These are phyloP conservation scores for Plenodomus lindquistii DNA, from an alignment of 2,329 filamentous ascomycete species.

Conservation along the genomic window DNA sequence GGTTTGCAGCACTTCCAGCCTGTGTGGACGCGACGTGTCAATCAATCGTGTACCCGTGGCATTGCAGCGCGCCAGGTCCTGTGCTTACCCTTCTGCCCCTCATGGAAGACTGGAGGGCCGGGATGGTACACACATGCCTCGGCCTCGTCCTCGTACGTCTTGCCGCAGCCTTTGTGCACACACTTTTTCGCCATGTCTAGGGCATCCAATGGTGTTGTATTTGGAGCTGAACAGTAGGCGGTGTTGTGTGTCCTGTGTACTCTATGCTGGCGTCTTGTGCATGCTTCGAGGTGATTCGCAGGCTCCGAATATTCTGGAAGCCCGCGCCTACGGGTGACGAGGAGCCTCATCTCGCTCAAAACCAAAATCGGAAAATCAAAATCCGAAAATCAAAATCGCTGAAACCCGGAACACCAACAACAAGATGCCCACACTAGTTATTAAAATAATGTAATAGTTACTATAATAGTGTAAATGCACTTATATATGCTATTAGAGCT, in stretches of 20 bases:
- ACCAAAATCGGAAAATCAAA: too few relatives aligned
- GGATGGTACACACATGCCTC: slow-evolving; percentile 92
- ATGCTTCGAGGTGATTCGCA: slow-evolving; percentile 18
- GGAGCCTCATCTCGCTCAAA: too few relatives aligned
- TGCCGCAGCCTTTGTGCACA: slow-evolving; percentile 94
- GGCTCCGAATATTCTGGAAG: slow-evolving; percentile 44
- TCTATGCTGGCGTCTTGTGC: slow-evolving; percentile 8
- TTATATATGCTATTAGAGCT: too few relatives aligned
- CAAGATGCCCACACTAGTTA: too few relatives aligned
- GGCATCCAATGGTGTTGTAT: background rate
- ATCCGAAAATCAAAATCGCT: too few relatives aligned
- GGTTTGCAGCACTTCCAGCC: slow-evolving; percentile 99
- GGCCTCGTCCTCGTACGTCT: slow-evolving; percentile 77
- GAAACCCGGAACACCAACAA: too few relatives aligned
- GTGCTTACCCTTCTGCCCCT: slow-evolving; percentile 87
- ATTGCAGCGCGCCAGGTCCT: slow-evolving; percentile 1
- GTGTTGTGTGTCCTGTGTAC: too few relatives aligned
- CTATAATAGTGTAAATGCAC: too few relatives aligned
- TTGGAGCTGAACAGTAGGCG: too few relatives aligned
- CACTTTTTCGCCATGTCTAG: slow-evolving; percentile 76
- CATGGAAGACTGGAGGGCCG: slow-evolving; percentile 88
- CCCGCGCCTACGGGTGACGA: background rate
- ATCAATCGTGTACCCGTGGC: background rate
- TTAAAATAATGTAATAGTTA: too few relatives aligned
- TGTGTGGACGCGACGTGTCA: slow-evolving; percentile 44